A percentile compares a stretch with the other conserved stretches of the same genome.
These are phyloP conservation scores for Mortierella sp. DNA, from an alignment of 371 early-diverging fungal species.

Conservation along the genomic window DNA sequence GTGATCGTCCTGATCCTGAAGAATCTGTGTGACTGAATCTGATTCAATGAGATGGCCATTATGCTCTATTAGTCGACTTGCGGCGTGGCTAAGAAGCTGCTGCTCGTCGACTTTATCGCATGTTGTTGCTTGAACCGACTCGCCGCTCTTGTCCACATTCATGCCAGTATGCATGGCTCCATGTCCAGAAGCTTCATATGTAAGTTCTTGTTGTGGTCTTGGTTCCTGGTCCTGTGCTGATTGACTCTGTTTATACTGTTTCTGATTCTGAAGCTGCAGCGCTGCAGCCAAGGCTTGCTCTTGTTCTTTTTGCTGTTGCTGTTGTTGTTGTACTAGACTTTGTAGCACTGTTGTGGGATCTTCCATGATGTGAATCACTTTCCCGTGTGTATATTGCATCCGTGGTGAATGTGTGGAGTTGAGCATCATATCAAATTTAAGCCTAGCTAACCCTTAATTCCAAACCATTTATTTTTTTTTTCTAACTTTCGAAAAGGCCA, in stretches of 20 bases:
- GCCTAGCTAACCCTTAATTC: slow-evolving; percentile 1
- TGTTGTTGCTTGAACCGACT: background rate
- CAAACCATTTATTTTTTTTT: background rate
- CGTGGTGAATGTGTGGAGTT: background rate
- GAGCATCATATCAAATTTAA: background rate
- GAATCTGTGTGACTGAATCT: slow-evolving; percentile 2
- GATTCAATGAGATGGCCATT: slow-evolving; percentile 2
- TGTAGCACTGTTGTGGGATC: slow-evolving; percentile 15
- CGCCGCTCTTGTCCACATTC: background rate
- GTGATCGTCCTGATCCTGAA: background rate
- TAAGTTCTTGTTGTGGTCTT: background rate
- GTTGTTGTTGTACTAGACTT: slow-evolving; percentile 17
- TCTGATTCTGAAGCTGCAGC: slow-evolving; percentile 15
- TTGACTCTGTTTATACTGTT: slow-evolving; percentile 2
- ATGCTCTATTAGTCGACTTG: background rate
- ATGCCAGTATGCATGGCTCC: background rate
- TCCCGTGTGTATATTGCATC: background rate
- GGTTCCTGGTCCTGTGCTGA: background rate
- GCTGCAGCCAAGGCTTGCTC: slow-evolving; percentile 6
- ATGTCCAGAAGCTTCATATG: background rate
- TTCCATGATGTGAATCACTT: slow-evolving; percentile 14
- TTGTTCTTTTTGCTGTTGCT: slow-evolving; percentile 13
- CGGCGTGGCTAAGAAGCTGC: slow-evolving; percentile 7
- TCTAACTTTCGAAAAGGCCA: slow-evolving; percentile 22
- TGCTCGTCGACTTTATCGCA: slow-evolving; percentile 2